Base-by-base conservation (phyloP, 2,329 filamentous ascomycete species). In the Huntiella savannae region DNA sequence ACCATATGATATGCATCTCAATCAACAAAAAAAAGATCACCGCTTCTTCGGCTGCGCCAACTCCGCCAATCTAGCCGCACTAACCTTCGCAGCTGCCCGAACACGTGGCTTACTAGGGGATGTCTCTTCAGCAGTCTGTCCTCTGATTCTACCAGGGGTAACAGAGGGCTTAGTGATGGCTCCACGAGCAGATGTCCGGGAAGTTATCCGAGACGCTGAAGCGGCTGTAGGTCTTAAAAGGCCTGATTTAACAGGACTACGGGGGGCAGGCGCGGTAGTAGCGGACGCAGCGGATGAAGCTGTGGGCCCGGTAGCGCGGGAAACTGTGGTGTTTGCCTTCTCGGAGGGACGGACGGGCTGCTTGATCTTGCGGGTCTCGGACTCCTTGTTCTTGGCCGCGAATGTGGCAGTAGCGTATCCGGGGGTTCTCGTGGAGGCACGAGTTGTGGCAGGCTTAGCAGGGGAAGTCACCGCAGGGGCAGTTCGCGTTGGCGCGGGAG, bases 291-390 rank as follows among this genome's bases (percentile, higher is more conserved):
- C 11, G 11, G 32, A 34, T 12, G 41, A 43, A 19, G 41, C 32
- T 6, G 43, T 45, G 4, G 43, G 43, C n/a, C 33, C 33, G 4
- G 17, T 35, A 15, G 36, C 36, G 34, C 43, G 43, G 17, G 43
- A 45, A 16, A 41, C 41, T 33, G 46, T 17, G 13, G 38, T 33
- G 32, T 49, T 49, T 16, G 46, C 39, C 40, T 47, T 49, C 28
- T 49, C 48, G 8, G 48, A 46, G 8, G 44, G 48, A 8, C 48
- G 43, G n/a, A 49, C 48, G 8, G 48, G 48, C 28, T 49, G 44
- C 40, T 42, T 46, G 17, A 49, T 49, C 44, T 49, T 49, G 38
- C 48, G 48, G 8, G 40, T 46, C 8, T 33, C 15, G 2, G 39
- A 15, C 43, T 46, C 48, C 40, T 49, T 49, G 33, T 40, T 49